These are phyloP conservation scores for Perilla frutescens DNA, from an alignment of 257 asterid species.

Conservation along the genomic window DNA sequence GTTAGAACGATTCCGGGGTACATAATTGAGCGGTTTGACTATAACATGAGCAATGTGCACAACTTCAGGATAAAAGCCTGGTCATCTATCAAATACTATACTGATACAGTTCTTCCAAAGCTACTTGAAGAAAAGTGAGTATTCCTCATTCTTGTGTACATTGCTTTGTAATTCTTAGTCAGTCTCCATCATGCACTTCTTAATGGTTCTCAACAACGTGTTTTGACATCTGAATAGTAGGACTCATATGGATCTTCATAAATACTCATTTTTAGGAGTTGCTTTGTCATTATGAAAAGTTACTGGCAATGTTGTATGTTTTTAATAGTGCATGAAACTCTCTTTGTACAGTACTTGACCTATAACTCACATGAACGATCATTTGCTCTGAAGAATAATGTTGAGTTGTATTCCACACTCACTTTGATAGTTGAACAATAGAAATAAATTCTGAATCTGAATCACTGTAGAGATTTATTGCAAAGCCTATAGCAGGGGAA, in stretches of 20 bases:
- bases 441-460: constrained; percentile 6
- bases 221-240: constrained; percentile 16
- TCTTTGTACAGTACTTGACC: constrained; percentile 6
- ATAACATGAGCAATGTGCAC: constrained; percentile 84
- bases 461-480: constrained; percentile 16
- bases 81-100: constrained; percentile 82
- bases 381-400: constrained; percentile 21
- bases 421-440: constrained; percentile 10
- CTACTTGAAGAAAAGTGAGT: constrained; percentile 95
- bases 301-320: neutral
- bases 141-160: constrained; percentile 34
- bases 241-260: neutral
- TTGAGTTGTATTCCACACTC: constrained; percentile 10
- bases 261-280: constrained; percentile 8
- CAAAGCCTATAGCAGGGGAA: constrained; percentile 8
- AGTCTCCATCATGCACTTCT: neutral
- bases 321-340: constrained; percentile 18
- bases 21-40: constrained; percentile 90
- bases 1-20: constrained; percentile 69
- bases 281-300: neutral
- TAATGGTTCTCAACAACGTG: constrained; percentile 22
- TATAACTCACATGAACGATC: constrained; percentile 20
- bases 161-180: constrained; percentile 26
- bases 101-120: constrained; percentile 86
- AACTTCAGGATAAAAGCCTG: constrained; percentile 96